Conservation (phyloP, 805 yeast genomes). For the Blastobotrys muscicola region DNA sequence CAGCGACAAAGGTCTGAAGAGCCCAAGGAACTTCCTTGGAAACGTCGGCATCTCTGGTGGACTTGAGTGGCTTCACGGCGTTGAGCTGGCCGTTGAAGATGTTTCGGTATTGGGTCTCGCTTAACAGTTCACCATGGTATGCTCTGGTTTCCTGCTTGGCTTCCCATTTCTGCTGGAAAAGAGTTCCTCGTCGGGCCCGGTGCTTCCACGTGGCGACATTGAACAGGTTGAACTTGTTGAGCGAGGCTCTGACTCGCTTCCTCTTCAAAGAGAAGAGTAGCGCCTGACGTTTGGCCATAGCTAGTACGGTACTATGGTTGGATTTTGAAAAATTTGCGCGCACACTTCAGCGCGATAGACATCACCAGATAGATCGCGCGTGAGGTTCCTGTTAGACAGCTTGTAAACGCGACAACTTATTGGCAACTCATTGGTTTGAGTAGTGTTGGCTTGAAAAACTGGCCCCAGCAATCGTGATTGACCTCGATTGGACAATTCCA, state of each 20-base stretch:
- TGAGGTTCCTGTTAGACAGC: too few species aligned
- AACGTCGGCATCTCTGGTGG: slow-evolving; percentile 52
- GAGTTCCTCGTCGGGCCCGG: slow-evolving; percentile 51
- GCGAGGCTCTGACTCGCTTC: slow-evolving; percentile 61
- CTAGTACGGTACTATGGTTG: background rate
- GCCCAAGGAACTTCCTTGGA: slow-evolving; percentile 59
- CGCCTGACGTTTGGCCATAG: slow-evolving; percentile 23
- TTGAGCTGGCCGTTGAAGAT: slow-evolving; percentile 59
- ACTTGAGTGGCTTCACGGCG: slow-evolving; percentile 84
- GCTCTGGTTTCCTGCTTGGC: slow-evolving; percentile 89
- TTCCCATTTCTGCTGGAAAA: slow-evolving; percentile 85
- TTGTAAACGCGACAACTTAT: too few species aligned
- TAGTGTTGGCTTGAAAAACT: too few species aligned
- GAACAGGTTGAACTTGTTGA: slow-evolving; percentile 86
- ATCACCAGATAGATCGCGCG: too few species aligned
- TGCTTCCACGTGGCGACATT: slow-evolving; percentile 67
- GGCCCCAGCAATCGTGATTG: too few species aligned
- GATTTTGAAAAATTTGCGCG: background rate
- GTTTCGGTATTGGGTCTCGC: slow-evolving; percentile 73
- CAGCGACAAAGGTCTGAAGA: slow-evolving; percentile 76
- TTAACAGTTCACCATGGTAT: slow-evolving; percentile 89
- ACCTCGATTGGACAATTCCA: too few species aligned
- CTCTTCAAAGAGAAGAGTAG: slow-evolving; percentile 28
- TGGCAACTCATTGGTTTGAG: too few species aligned
- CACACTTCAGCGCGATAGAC: background rate